These are phyloP conservation scores for Epichloe coenophiala DNA, from an alignment of 2,329 filamentous ascomycete genomes.

Conservation along the genomic window DNA sequence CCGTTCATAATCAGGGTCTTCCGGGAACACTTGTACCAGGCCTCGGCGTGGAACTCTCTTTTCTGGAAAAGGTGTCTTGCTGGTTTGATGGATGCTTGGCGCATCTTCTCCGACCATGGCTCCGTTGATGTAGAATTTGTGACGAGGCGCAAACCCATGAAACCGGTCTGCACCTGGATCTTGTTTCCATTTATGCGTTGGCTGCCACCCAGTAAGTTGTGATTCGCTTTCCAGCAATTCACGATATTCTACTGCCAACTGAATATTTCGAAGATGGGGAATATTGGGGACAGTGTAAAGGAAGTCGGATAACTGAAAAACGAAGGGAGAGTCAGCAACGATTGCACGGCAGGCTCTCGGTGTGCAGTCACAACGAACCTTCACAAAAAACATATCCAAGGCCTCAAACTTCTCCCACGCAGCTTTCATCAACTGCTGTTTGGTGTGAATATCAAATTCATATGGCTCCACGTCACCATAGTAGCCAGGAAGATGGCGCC, in stretches of 20 bases:
- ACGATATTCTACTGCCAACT: slow-evolving; percentile 43
- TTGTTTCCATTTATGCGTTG: slow-evolving; percentile 41
- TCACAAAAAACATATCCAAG: slow-evolving; percentile 54
- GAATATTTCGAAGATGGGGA: slow-evolving; percentile 42
- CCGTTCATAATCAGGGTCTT: slow-evolving; percentile 43
- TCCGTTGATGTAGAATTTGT: slow-evolving; percentile 47
- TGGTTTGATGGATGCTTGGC: slow-evolving; percentile 32
- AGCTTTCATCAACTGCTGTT: slow-evolving; percentile 32
- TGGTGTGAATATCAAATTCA: slow-evolving; percentile 27
- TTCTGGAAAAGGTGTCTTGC: slow-evolving; percentile 41
- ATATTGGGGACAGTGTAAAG: slow-evolving; percentile 44
- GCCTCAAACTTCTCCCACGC: slow-evolving; percentile 40
- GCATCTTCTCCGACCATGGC: slow-evolving; percentile 36
- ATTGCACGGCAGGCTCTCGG: slow-evolving; percentile 3
- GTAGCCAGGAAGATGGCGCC: slow-evolving; percentile 37
- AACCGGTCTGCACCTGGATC: slow-evolving; percentile 42
- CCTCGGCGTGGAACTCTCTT: slow-evolving; percentile 41
- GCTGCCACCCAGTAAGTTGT: slow-evolving; percentile 26
- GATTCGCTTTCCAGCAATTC: slow-evolving; percentile 41
- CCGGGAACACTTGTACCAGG: slow-evolving; percentile 35
- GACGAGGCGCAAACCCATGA: slow-evolving; percentile 40
- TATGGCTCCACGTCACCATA: slow-evolving; percentile 34
- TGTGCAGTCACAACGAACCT: slow-evolving; percentile 26
- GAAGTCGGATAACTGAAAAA: slow-evolving; percentile 42
- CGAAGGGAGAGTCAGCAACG: background rate